These are phyloP conservation scores for Scheffersomyces amazonensis DNA, from an alignment of 805 yeast species.

Conservation along the genomic window DNA sequence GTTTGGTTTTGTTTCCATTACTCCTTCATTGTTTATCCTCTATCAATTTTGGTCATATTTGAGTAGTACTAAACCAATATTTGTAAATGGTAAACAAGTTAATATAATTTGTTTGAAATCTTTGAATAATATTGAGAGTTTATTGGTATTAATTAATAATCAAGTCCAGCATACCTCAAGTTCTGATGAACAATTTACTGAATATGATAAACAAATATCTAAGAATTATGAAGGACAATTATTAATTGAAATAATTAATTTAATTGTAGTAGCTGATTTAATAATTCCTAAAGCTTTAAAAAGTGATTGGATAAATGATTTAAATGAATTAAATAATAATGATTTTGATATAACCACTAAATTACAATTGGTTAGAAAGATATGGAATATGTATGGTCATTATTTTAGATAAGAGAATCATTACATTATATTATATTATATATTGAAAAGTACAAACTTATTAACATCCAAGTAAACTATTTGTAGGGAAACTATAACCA, in stretches of 20 bases:
- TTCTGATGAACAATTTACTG: background rate
- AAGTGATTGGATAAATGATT: slow-evolving; percentile 60
- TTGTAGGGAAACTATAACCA: slow-evolving; percentile 54
- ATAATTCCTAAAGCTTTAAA: slow-evolving; percentile 50
- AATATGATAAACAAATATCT: slow-evolving; percentile 10
- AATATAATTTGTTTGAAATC: slow-evolving; percentile 37
- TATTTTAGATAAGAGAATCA: slow-evolving; percentile 19
- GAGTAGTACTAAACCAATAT: slow-evolving; percentile 25
- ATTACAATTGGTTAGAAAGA: slow-evolving; percentile 48
- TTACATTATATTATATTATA: background rate
- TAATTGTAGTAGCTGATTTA: slow-evolving; percentile 47
- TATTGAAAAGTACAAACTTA: too few relatives aligned
- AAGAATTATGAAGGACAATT: slow-evolving; percentile 53
- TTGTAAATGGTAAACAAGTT: slow-evolving; percentile 27
- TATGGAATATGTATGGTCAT: slow-evolving; percentile 59
- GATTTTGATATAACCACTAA: slow-evolving; percentile 36
- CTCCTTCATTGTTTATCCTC: slow-evolving; percentile 68
- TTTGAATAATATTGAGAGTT: slow-evolving; percentile 58
- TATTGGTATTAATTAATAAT: slow-evolving; percentile 26
- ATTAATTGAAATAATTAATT: slow-evolving; percentile 60
- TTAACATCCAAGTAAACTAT: slow-evolving; percentile 25
- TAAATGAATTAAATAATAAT: slow-evolving; percentile 53
- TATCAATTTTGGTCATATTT: slow-evolving; percentile 45
- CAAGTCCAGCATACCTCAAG: too few relatives aligned
- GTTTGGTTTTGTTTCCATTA: slow-evolving; percentile 87